A percentile compares a stretch with the other conserved stretches of the same genome.
phyloP scores from a whole-genome alignment of 176 grass and related monocot genomes.

The Phoenix roebelenii region DNA sequence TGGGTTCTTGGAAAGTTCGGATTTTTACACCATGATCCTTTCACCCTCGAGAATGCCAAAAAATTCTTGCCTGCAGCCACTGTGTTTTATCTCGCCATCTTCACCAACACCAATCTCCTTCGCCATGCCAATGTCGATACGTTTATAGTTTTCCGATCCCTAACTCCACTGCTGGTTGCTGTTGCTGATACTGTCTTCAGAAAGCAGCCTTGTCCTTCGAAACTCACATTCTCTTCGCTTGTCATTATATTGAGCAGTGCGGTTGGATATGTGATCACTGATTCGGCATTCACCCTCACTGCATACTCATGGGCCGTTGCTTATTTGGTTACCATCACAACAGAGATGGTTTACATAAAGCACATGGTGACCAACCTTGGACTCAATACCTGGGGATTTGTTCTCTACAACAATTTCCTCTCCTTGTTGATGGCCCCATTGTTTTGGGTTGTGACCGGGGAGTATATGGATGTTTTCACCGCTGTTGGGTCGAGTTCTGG shows the following conservation, averaged over 20 bases:
- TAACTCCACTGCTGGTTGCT: constrained; percentile 12
- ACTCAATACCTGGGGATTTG: constrained; percentile 18
- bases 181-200: constrained; percentile 13
- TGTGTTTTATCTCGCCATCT: constrained; percentile 18
- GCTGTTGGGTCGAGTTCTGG: constrained; percentile 5
- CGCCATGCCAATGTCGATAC: constrained; percentile 17
- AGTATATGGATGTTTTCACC: constrained; percentile 10
- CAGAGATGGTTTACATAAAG: constrained; percentile 21
- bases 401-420: constrained; percentile 19
- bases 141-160: constrained; percentile 15
- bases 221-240: constrained; percentile 11
- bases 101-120: constrained; percentile 21
- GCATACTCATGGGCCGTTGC: constrained; percentile 14
- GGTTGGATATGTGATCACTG: constrained; percentile 15
- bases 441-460: constrained; percentile 10
- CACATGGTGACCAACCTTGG: constrained; percentile 21
- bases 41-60: constrained; percentile 12
- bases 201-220: constrained; percentile 19
- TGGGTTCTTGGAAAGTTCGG: constrained; percentile 13
- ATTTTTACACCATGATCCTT: constrained; percentile 11
- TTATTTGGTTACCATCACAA: constrained; percentile 15
- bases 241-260: constrained; percentile 6
- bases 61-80: constrained; percentile 16
- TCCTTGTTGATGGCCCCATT: constrained; percentile 12
- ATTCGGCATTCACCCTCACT: constrained; percentile 15